Evolutionary conservation across 108 stramenopile genomes (phyloP).

Genomic region (Nannochloropsis gaditana): DNA sequence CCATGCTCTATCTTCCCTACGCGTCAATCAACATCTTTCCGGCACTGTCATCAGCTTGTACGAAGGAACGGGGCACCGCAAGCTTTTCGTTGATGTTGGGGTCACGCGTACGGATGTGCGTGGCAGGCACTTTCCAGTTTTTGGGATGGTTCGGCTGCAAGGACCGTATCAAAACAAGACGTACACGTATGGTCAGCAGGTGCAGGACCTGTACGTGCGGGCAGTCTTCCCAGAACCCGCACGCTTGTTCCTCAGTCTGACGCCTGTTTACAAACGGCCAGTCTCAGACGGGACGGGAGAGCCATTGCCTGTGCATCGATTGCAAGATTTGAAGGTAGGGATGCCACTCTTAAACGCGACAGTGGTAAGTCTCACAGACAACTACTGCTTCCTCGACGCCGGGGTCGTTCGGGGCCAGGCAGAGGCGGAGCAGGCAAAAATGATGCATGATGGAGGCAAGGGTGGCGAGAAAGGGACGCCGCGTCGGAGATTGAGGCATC

Average conservation of each 20-base stretch:
- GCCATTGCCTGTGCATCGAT: slow-evolving; percentile 5
- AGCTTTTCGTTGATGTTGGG: background rate
- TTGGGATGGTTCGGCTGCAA: background rate
- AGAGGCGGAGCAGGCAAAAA: background rate
- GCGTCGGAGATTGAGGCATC: background rate
- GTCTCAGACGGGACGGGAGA: background rate
- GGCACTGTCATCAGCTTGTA: background rate
- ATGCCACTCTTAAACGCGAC: background rate
- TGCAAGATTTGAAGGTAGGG: slow-evolving; percentile 20
- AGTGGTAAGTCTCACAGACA: background rate
- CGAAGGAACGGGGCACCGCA: background rate
- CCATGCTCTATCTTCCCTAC: background rate
- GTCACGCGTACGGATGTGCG: background rate
- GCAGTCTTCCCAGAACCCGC: background rate
- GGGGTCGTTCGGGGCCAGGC: background rate
- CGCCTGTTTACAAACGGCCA: background rate
- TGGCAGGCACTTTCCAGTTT: background rate
- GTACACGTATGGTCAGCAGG: background rate
- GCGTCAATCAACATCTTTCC: background rate
- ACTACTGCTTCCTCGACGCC: slow-evolving; percentile 13
- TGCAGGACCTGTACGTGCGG: background rate
- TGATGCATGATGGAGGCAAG: background rate
- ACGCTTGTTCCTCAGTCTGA: background rate
- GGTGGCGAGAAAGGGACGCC: background rate
- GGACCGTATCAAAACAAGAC: slow-evolving; percentile 14